phyloP scores from a whole-genome alignment of 495 filamentous ascomycete genomes.

The Aspergillus olivimuriae region DNA sequence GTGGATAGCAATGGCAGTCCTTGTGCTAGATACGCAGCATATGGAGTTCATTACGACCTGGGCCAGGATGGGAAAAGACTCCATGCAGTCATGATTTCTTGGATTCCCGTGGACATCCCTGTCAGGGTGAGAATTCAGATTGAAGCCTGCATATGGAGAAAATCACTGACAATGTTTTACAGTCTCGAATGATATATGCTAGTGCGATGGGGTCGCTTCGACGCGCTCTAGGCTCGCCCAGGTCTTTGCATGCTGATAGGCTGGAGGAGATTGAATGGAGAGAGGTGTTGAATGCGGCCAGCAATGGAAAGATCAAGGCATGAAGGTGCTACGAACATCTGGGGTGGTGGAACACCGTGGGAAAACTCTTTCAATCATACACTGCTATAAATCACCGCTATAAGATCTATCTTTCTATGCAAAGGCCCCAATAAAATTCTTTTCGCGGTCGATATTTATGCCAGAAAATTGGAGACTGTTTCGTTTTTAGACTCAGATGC shows the following conservation, averaged over 20 bases:
- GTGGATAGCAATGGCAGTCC: conserved; percentile 53
- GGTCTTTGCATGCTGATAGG: conserved; percentile 80
- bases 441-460: too few relatives aligned
- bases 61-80: conserved; percentile 68
- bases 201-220: conserved; percentile 81
- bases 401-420: too few relatives aligned
- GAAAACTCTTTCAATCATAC: too few relatives aligned
- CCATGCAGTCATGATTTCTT: conserved; percentile 81
- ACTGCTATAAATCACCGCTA: too few relatives aligned
- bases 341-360: too few relatives aligned
- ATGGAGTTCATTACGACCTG: conserved; percentile 71
- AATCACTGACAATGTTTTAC: conserved; percentile 1
- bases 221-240: conserved; percentile 60
- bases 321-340: too few relatives aligned
- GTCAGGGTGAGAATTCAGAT: neutral
- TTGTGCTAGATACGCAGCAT: conserved; percentile 72
- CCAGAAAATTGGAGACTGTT: too few relatives aligned
- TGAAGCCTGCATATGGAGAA: neutral
- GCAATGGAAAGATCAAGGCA: conserved; percentile 59
- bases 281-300: conserved; percentile 58
- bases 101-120: conserved; percentile 37
- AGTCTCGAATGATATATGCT: conserved; percentile 72
- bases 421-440: too few relatives aligned
- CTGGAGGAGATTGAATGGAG: conserved; percentile 71
- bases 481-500: too few relatives aligned